Evolutionary conservation across 257 asterid genomes (phyloP).

Genomic region (Forsythia viridissima): DNA sequence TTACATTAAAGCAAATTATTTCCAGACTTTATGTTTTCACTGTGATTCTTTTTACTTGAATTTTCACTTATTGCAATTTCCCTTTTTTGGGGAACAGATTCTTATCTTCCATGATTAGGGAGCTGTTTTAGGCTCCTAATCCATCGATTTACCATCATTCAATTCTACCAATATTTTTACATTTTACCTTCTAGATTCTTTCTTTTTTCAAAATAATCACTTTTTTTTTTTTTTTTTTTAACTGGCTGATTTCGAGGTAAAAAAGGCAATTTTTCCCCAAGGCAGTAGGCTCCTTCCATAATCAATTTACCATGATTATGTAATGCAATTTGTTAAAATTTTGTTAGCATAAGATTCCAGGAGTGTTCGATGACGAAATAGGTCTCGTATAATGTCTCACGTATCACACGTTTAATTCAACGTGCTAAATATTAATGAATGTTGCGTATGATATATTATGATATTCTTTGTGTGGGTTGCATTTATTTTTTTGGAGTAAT

Average conservation of each 20-base stretch:
- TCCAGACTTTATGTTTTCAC: slow-evolving; percentile 10
- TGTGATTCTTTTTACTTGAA: not conserved
- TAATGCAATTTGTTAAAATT: slow-evolving; percentile 1
- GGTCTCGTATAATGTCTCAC: not conserved
- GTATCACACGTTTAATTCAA: not conserved
- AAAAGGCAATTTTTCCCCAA: not conserved
- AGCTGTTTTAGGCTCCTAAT: slow-evolving; percentile 28
- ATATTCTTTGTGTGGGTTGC: not conserved
- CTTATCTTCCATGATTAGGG: slow-evolving; percentile 13
- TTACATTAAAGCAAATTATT: slow-evolving; percentile 24
- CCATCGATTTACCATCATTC: slow-evolving; percentile 5
- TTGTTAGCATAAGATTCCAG: not conserved
- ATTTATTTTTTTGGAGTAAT: not conserved
- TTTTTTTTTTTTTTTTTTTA: not conserved
- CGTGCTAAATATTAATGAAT: not conserved
- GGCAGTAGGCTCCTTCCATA: slow-evolving; percentile 23
- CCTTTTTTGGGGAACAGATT: slow-evolving; percentile 10
- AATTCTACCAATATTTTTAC: slow-evolving; percentile 5
- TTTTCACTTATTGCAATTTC: not conserved
- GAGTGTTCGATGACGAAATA: not conserved
- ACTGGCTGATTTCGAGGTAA: not conserved
- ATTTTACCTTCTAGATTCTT: not conserved
- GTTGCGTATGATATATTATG: not conserved
- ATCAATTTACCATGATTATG: slow-evolving; percentile 18
- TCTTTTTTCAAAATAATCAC: no score